Conservation (phyloP, 768 basidiomycete genomes). For the Fomitopsis pulvina region DNA sequence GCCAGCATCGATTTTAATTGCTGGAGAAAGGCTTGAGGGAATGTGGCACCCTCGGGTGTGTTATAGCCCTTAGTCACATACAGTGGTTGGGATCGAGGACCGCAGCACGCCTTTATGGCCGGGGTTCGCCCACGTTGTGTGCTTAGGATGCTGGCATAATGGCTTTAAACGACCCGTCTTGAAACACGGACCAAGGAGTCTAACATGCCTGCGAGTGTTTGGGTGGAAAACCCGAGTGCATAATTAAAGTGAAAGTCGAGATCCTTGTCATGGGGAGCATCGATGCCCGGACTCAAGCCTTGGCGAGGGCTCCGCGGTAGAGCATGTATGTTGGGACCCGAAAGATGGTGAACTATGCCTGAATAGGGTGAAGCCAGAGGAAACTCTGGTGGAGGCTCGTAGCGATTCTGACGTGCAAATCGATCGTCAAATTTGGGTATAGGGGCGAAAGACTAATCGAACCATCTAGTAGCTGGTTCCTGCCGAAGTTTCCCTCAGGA, state of each 20-base stretch:
- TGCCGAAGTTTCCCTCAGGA: constrained; percentile 84
- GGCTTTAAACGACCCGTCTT: constrained; percentile 78
- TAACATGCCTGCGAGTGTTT: constrained; percentile 78
- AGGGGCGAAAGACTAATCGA: constrained; percentile 96
- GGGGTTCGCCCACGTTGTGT: constrained; percentile 48
- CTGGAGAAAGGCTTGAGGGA: constrained; percentile 51
- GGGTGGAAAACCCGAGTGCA: constrained; percentile 64
- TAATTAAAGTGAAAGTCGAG: constrained; percentile 70
- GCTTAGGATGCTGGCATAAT: constrained; percentile 74
- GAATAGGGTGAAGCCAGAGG: constrained; percentile 91
- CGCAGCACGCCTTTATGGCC: constrained; percentile 51
- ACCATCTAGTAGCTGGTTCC: constrained; percentile 93
- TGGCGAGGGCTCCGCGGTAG: constrained; percentile 69
- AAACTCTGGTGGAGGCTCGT: constrained; percentile 95
- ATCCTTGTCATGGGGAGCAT: constrained; percentile 60
- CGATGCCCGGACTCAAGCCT: constrained; percentile 71
- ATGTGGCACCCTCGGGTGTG: constrained; percentile 62
- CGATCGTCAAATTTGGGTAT: constrained; percentile 93
- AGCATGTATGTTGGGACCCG: constrained; percentile 84
- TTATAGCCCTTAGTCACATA: constrained; percentile 57
- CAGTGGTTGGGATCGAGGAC: constrained; percentile 53
- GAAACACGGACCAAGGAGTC: constrained; percentile 86
- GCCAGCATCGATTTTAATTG: constrained; percentile 63
- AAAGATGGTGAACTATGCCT: constrained; percentile 90
- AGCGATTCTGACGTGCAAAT: constrained; percentile 97